Evolutionary conservation across 768 basidiomycete genomes (phyloP).

Genomic region (Lentinula detonsa): DNA sequence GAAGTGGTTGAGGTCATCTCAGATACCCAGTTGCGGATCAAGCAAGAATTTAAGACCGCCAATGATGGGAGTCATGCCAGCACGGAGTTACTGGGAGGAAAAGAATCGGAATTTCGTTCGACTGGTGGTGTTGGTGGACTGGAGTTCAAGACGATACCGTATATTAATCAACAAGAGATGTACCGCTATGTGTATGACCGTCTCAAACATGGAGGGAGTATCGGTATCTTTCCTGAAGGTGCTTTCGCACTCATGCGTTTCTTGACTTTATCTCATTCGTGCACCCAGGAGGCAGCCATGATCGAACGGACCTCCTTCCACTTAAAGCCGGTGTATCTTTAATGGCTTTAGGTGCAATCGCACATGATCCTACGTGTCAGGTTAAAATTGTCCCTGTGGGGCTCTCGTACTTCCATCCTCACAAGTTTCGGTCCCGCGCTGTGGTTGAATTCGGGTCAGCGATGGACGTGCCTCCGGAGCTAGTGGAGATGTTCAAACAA

Average conservation of each 20-base stretch:
- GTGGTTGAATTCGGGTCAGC: constrained; percentile 96
- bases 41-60: constrained; percentile 69
- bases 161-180: constrained; percentile 92
- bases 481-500: constrained; percentile 84
- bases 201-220: constrained; percentile 79
- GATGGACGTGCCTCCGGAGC: constrained; percentile 80
- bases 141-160: constrained; percentile 77
- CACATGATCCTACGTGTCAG: constrained; percentile 73
- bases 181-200: constrained; percentile 91
- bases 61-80: constrained; percentile 59
- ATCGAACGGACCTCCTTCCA: constrained; percentile 94
- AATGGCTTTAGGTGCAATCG: constrained; percentile 98
- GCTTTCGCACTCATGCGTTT: not conserved
- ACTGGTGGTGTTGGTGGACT: constrained; percentile 54
- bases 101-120: constrained; percentile 46
- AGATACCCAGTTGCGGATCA: constrained; percentile 77
- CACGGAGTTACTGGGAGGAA: constrained; percentile 61
- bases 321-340: constrained; percentile 96
- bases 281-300: constrained; percentile 86
- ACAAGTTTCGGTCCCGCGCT: constrained; percentile 91
- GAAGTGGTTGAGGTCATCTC: constrained; percentile 87
- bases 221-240: constrained; percentile 99
- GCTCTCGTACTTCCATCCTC: constrained; percentile 67
- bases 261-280: not conserved
- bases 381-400: constrained; percentile 92